Evolutionary conservation across 441 rosid species (phyloP).

Genomic region (Eruca vesicaria): DNA sequence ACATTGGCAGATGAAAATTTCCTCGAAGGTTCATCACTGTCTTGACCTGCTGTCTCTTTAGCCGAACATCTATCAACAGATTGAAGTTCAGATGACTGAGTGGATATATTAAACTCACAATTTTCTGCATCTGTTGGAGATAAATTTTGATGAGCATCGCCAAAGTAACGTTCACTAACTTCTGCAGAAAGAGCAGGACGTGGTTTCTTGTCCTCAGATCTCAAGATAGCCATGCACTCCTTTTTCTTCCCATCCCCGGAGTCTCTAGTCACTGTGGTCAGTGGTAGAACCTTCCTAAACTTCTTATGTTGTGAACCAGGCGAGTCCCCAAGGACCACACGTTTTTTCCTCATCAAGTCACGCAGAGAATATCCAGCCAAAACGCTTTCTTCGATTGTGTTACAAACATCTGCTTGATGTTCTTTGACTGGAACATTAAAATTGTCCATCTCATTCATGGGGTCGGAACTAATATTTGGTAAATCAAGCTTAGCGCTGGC

Average conservation of each 20-base stretch:
- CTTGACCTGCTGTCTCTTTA: slow-evolving; percentile 36
- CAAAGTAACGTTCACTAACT: slow-evolving; percentile 33
- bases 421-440: slow-evolving; percentile 33
- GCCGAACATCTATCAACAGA: slow-evolving; percentile 29
- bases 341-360: slow-evolving; percentile 90
- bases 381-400: slow-evolving; percentile 32
- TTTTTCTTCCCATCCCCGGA: slow-evolving; percentile 16
- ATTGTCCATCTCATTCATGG: slow-evolving; percentile 36
- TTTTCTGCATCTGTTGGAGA: slow-evolving; percentile 28
- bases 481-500: slow-evolving; percentile 38
- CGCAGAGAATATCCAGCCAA: slow-evolving; percentile 66
- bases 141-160: slow-evolving; percentile 29
- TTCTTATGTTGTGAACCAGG: slow-evolving; percentile 41
- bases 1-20: slow-evolving; percentile 28
- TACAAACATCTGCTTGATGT: slow-evolving; percentile 37
- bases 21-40: slow-evolving; percentile 24
- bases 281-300: slow-evolving; percentile 38
- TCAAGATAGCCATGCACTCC: slow-evolving; percentile 18
- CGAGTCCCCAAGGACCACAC: slow-evolving; percentile 47
- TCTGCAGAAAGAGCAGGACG: slow-evolving; percentile 36
- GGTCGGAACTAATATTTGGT: slow-evolving; percentile 33
- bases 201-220: slow-evolving; percentile 36
- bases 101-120: slow-evolving; percentile 31
- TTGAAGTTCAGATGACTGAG: slow-evolving; percentile 23
- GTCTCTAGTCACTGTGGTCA: slow-evolving; percentile 33